These are phyloP conservation scores for Hydrangea macrophylla DNA, from an alignment of 148 eudicot species.

Conservation along the genomic window DNA sequence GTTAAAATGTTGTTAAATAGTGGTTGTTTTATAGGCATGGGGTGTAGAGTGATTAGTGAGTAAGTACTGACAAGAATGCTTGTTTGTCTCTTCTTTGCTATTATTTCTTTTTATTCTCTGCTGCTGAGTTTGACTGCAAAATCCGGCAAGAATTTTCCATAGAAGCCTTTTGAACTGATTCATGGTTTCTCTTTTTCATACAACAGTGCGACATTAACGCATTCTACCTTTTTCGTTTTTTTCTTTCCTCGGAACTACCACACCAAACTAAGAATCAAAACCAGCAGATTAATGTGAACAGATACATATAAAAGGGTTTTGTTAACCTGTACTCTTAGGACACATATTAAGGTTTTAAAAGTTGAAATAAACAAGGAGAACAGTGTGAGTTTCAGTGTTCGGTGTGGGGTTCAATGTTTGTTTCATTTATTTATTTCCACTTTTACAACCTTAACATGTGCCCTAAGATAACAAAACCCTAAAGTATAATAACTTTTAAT, in stretches of 20 bases:
- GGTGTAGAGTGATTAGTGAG: too few species aligned
- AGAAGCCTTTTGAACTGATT: slow-evolving; percentile 60
- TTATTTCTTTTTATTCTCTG: slow-evolving; percentile 17
- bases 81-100: slow-evolving; percentile 29
- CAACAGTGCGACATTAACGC: slow-evolving; percentile 55
- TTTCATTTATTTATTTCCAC: too few species aligned
- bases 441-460: too few species aligned
- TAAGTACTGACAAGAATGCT: slow-evolving; percentile 50
- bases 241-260: slow-evolving; percentile 38
- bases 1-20: slow-evolving; percentile 8
- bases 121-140: slow-evolving; percentile 25
- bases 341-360: too few species aligned
- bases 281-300: not conserved
- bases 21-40: slow-evolving; percentile 18
- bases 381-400: too few species aligned
- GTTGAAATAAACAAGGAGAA: too few species aligned
- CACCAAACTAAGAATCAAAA: slow-evolving; percentile 17
- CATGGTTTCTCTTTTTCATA: slow-evolving; percentile 70
- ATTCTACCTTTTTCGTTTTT: slow-evolving; percentile 18
- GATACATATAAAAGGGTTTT: slow-evolving; percentile 20
- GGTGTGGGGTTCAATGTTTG: too few species aligned
- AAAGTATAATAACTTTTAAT: too few species aligned
- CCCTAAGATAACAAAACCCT: too few species aligned
- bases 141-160: slow-evolving; percentile 62
- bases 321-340: too few species aligned